A percentile compares a stretch with the other conserved stretches of the same genome.
phyloP scores from a whole-genome alignment of 148 eudicot genomes.

The Arctostaphylos glauca region DNA sequence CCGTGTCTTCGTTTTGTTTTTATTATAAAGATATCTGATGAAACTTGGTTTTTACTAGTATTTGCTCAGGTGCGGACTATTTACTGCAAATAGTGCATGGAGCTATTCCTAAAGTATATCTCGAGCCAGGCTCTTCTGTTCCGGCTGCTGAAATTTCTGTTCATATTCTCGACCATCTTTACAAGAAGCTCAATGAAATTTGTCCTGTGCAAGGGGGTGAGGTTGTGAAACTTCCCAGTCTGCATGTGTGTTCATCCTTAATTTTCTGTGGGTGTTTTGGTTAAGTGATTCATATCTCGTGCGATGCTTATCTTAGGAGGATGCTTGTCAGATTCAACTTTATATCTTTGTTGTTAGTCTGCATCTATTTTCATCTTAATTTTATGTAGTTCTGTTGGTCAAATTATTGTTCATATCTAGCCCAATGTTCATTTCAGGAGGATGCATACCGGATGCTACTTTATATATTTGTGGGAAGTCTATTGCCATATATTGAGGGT shows the following conservation, averaged over 20 bases:
- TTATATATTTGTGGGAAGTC: conserved; percentile 69
- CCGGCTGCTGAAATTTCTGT: conserved; percentile 79
- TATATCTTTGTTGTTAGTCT: conserved; percentile 72
- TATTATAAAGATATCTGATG: conserved; percentile 33
- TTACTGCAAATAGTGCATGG: conserved; percentile 66
- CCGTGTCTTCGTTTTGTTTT: neutral
- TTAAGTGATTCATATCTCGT: conserved; percentile 13
- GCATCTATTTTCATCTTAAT: no score
- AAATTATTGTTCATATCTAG: no score
- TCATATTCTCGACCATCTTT: conserved; percentile 74
- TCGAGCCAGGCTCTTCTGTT: conserved; percentile 47
- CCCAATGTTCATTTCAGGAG: conserved; percentile 53
- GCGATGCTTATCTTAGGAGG: conserved; percentile 65
- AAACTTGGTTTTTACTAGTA: conserved; percentile 46
- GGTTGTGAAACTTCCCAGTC: conserved; percentile 43
- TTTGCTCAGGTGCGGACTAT: conserved; percentile 92
- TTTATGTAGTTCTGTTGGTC: no score
- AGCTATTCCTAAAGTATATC: conserved; percentile 57
- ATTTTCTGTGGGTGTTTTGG: neutral
- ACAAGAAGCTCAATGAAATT: conserved; percentile 69
- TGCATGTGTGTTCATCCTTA: neutral
- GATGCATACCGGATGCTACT: conserved; percentile 84
- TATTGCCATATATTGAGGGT: conserved; percentile 72
- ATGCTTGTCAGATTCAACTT: conserved; percentile 76
- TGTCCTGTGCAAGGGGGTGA: conserved; percentile 87